phyloP scores from a whole-genome alignment of 2,329 filamentous ascomycete genomes.

The Nigrospora oryzae region DNA sequence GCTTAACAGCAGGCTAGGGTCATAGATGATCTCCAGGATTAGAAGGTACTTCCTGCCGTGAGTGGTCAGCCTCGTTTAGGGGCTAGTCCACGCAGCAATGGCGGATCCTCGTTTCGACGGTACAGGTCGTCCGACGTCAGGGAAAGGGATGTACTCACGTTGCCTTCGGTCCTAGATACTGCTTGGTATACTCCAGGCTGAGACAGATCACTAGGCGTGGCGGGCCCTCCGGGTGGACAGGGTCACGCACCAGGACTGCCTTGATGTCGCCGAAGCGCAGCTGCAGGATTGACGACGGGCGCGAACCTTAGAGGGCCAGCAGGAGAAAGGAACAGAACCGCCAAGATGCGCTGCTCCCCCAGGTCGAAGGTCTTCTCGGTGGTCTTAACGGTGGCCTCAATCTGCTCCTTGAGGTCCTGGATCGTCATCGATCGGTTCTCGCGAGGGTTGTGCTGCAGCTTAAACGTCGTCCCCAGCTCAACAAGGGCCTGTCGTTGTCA shows the following conservation, averaged over 20 bases:
- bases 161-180: slow-evolving; percentile 11
- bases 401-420: slow-evolving; percentile 11
- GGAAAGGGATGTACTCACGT: slow-evolving; percentile 4
- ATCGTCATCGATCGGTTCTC: slow-evolving; percentile 13
- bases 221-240: slow-evolving; percentile 2
- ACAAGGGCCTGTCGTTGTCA: not conserved
- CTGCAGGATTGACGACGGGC: slow-evolving; percentile 6
- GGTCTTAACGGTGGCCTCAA: slow-evolving; percentile 16
- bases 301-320: slow-evolving; percentile 3
- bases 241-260: slow-evolving; percentile 6
- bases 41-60: slow-evolving; percentile 16
- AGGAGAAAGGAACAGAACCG: slow-evolving; percentile 11
- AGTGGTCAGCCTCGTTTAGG: slow-evolving; percentile 8
- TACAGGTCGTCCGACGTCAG: no score
- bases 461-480: slow-evolving; percentile 10
- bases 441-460: slow-evolving; percentile 6
- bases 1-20: slow-evolving; percentile 24
- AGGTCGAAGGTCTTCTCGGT: slow-evolving; percentile 14
- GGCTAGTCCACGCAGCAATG: not conserved
- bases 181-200: slow-evolving; percentile 12
- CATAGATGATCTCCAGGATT: slow-evolving; percentile 25
- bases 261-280: slow-evolving; percentile 8
- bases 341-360: slow-evolving; percentile 12
- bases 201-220: not conserved
- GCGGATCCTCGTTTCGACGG: no score